Evolutionary conservation across 2,329 filamentous ascomycete genomes (phyloP).

Genomic region (Macrophomina tecta): DNA sequence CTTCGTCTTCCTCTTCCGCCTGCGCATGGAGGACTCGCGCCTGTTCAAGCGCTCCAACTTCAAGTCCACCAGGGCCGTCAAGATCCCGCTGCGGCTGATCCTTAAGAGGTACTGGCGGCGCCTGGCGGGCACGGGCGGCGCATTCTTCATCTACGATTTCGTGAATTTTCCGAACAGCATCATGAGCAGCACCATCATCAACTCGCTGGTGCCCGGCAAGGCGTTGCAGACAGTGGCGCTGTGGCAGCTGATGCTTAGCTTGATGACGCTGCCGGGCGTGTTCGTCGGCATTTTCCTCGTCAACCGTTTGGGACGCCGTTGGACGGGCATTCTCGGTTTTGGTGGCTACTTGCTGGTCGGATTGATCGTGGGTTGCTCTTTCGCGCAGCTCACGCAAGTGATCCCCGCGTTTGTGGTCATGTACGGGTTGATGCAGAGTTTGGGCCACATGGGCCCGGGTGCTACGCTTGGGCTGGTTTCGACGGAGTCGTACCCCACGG

Average conservation of each 20-base stretch:
- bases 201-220: constrained; percentile 45
- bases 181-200: constrained; percentile 54
- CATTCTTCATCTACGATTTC: constrained; percentile 57
- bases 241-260: constrained; percentile 56
- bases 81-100: constrained; percentile 56
- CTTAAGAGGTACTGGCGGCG: constrained; percentile 57
- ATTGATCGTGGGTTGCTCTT: constrained; percentile 58
- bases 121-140: constrained; percentile 55
- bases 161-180: constrained; percentile 57
- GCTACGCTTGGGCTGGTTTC: constrained; percentile 59
- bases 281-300: constrained; percentile 55
- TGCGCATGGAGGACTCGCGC: constrained; percentile 57
- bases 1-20: constrained; percentile 57
- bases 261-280: constrained; percentile 56
- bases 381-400: constrained; percentile 55
- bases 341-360: constrained; percentile 58
- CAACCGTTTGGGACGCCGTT: constrained; percentile 41
- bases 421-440: constrained; percentile 59
- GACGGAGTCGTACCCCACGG: constrained; percentile 59
- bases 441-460: constrained; percentile 58
- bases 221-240: constrained; percentile 53
- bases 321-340: constrained; percentile 58
- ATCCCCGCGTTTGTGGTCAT: constrained; percentile 60
- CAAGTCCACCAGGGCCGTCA: constrained; percentile 53
- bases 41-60: constrained; percentile 39